Base-by-base conservation (phyloP, 768 basidiomycete genomes). In the Mycena alexandri region DNA sequence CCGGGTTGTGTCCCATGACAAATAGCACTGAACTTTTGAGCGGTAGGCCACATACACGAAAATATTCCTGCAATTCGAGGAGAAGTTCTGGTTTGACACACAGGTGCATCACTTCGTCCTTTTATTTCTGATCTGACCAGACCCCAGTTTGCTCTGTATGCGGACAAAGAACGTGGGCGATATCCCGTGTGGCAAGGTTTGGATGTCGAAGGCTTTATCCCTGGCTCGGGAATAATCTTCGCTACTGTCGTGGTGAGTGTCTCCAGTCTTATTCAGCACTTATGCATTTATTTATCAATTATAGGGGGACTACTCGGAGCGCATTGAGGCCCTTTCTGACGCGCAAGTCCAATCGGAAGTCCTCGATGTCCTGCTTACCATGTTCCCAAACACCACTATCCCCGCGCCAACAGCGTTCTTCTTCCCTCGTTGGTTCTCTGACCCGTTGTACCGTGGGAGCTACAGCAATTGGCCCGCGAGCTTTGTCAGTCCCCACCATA, bases 391-490 rank as follows among this genome's bases (percentile, higher is more conserved):
- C 59, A 77, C 77, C 55, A 79, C 78, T 5, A 80, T 92, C 13
- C 89, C 89, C 8, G 82, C 84, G 5, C 89, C 91, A 0, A 69
- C 80, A 7, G 87, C 83, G 34, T 87, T 92, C 74, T 81, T 82
- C 72, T 84, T 88, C 68, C 82, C 84, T 4, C 76, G 82, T 4
- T 92, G 91, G 91, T 70, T 80, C 51, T 74, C 76, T 14, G 82
- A 91, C 71, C 83, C 85, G 4, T 77, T 84, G 3, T 88, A 82
- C 75, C 82, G 88, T 22, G 89, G 89, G 5, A 87, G 89, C 5
- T 92, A 89, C 70, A 88, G 87, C 22, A 92, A 90, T 66, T 92
- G 90, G 90, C 90, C 89, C 0, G 82, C 91, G 0, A 82, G 87
- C 5, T 90, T 90, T 68, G 75, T 86, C 14, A 81, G 80, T 16